Base-by-base conservation (phyloP, 1,284 basidiomycete species). In the Stygiomarasmius scandens region DNA sequence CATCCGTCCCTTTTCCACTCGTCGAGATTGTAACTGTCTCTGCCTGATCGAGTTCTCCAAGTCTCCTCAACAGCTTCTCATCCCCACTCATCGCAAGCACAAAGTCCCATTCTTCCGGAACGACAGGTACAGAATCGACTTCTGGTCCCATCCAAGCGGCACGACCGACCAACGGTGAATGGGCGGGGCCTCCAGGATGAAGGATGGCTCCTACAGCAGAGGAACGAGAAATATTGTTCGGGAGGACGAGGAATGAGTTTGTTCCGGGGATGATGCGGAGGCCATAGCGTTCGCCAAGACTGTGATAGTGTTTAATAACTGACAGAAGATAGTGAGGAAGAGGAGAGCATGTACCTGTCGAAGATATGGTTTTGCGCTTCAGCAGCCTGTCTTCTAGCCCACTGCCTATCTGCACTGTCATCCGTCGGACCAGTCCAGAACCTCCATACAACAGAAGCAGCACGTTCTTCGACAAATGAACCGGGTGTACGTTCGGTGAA, bases 301-400 rank as follows among this genome's bases (percentile, higher is more conserved):
- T 89, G 51, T 49, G 16, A 44, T 41, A 45, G 36, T 52, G 34
- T 41, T 16, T 43, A 29, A n/a, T 25, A 32, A 44, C 49, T 19
- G 29, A 4, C 19, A 32, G 29, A 32, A 32, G 12, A 32, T 6
- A 32, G 29, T 32, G 12, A 32, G n/a, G n/a, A n/a, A n/a, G n/a
- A n/a, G n/a, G n/a, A n/a, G n/a, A n/a, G n/a, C n/a, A 63, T 71
- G 49, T 41, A 82, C 82, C 82, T 85, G 69, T 92, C 92, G 69
- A 91, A 94, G 62, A 95, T 92, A 68, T 95, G 89, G 71, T 95
- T 95, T 71, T 95, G 92, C 23, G 92, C 92, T 70, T 95, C 93
- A 0, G 91, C 90, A 1, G 93, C 92, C 69, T 95, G 92, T 23
- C 93, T 77, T 25, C 87, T 81, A 0, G 92, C 92, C 92, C 92